Evolutionary conservation across 192 early-diverging fungal species (phyloP).

Genomic region (Chytriomyces hyalinus): DNA sequence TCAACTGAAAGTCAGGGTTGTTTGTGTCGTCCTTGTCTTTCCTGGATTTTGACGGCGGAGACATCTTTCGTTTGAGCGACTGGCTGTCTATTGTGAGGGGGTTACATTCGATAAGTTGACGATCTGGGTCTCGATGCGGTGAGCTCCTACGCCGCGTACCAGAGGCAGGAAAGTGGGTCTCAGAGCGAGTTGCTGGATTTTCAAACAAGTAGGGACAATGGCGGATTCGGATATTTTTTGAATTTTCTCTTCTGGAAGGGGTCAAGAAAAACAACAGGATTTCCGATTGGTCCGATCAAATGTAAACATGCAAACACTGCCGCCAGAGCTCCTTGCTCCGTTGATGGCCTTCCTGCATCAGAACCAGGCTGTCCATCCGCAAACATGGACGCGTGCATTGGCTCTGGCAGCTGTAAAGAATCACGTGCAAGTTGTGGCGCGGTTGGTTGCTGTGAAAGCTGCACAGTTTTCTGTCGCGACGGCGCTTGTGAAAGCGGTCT

Average conservation of each 20-base stretch:
- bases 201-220: too few species aligned
- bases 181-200: too few species aligned
- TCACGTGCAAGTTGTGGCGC: slow-evolving; percentile 4
- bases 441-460: neutral
- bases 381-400: slow-evolving; percentile 3
- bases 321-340: too few species aligned
- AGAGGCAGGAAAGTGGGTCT: too few species aligned
- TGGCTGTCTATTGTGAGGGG: neutral
- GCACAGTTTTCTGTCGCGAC: neutral
- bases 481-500: slow-evolving; percentile 10
- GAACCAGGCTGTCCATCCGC: neutral
- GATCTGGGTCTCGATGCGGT: neutral
- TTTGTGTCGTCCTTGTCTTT: slow-evolving; percentile 63
- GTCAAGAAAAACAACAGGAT: too few species aligned
- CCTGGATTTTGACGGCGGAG: slow-evolving; percentile 38
- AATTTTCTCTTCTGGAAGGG: too few species aligned
- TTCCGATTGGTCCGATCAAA: too few species aligned
- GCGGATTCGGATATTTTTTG: too few species aligned
- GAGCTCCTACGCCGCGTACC: neutral
- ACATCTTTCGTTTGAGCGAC: slow-evolving; percentile 13
- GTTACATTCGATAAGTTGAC: neutral
- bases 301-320: too few species aligned
- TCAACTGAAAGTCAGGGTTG: slow-evolving; percentile 56
- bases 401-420: slow-evolving; percentile 1
- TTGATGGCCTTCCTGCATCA: too few species aligned